Evolutionary conservation across 805 yeast species (phyloP), one percentile per base, ranked within the genome.

Genomic region (Suhomyces faveliae): DNA sequence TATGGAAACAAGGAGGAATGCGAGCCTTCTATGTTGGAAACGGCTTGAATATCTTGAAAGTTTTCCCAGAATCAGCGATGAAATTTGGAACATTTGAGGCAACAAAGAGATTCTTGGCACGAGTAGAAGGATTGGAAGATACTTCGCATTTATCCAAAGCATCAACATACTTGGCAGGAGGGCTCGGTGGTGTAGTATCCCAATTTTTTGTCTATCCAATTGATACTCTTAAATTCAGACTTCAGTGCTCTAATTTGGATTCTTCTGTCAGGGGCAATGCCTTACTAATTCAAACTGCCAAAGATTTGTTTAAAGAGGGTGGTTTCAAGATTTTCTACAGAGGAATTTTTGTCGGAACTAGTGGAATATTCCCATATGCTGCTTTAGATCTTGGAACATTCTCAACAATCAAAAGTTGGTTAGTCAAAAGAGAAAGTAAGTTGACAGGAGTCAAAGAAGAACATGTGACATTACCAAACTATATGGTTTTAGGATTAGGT

Each of bases 281-380:
- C 27, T 69, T 90, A 17, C 66, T 91, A 39, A 47, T 76, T 17
- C 68, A 74, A 35, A 90, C 97, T 0, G 90, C 96, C 1, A 80
- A 74, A 53, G 81, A 84, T 43, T 86, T 92, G 88, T 87, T 79
- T 67, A 65, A 62, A 48, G 88, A 84, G 52, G 96, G 96, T 35
- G 98, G 98, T 0, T 22, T 88, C 1, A 66, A 77, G 40, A 67
- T 87, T 4, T 94, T 90, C 59, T 94, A 94, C 63, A 71, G 98
- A 53, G 99, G 99, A 22, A 76, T 92, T 17, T 67, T 80, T 45
- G 95, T 89, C 21, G 99, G 99, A n/a, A 81, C 91, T 3, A 80
- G 91, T 50, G 99, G 99, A 42, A 92, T 94, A 55, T 94, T 94
- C 71, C 99, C 99, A 0, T 94, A 91, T 63, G 97, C 98, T 1